Conservation (phyloP, 345 rosid species). For the Orychophragmus violaceus region DNA sequence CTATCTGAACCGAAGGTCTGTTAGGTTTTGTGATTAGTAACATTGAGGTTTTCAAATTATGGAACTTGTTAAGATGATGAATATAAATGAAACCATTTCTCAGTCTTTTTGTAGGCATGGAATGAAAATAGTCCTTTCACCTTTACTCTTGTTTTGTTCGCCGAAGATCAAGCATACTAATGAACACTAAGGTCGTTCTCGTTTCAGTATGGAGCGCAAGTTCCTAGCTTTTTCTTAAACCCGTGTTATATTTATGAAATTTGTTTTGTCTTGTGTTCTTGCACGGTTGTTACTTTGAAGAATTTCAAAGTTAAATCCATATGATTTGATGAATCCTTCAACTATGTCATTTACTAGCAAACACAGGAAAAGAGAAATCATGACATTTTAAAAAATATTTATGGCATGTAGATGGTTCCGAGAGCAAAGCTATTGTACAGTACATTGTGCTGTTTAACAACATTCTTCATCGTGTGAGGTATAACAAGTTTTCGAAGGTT, state of each 20-base stretch:
- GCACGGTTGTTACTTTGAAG: not conserved
- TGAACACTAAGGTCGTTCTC: not conserved
- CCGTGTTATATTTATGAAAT: not conserved
- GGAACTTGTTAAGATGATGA: not conserved
- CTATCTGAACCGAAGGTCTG: not conserved
- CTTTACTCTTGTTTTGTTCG: not conserved
- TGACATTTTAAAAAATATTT: not conserved
- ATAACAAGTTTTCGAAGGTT: constrained; percentile 51
- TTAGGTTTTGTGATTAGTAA: not conserved
- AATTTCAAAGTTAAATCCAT: not conserved
- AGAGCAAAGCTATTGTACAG: constrained; percentile 40
- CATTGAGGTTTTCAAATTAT: not conserved
- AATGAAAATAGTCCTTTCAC: not conserved
- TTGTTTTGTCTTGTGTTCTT: not conserved
- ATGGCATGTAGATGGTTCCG: constrained; percentile 38
- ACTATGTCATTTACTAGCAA: not conserved
- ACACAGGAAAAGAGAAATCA: not conserved
- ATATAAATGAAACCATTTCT: not conserved
- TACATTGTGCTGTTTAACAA: constrained; percentile 58
- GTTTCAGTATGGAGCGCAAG: not conserved
- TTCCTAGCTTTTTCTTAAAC: not conserved
- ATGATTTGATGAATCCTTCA: not conserved
- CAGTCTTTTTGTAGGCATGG: not conserved
- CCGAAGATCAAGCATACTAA: not conserved
- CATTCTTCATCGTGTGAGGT: constrained; percentile 67